Base-by-base conservation (phyloP, 2,329 filamentous ascomycete species). In the Sporothrix phasma region DNA sequence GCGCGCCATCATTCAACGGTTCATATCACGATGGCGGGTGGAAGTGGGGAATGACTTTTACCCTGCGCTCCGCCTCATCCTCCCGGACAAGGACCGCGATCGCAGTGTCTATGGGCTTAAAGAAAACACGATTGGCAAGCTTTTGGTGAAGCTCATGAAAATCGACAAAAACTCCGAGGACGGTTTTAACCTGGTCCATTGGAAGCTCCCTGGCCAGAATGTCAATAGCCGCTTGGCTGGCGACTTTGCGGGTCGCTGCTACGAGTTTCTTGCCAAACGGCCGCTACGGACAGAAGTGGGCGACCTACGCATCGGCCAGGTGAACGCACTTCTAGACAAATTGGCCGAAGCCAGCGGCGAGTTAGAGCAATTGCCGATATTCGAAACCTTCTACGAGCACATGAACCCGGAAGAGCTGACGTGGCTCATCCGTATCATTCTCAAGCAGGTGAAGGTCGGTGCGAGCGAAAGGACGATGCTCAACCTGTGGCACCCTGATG, bases 401-500 rank as follows among this genome's bases (percentile, higher is more conserved):
- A 97, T 97, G 94, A 95, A 95, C 69, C 84, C 94, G 0, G 89
- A 96, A 68, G 94, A 99, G 76, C 77, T 99, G 69, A 88, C 89
- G 78, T 99, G 94, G 94, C 79, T 97, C 63, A 90, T 99, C 67
- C 88, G 93, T 15, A 97, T 99, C 70, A 88, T 99, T 54, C 79
- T 97, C 31, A 89, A 89, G 66, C 89, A 87, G 70, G 86, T 87
- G 83, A 86, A 83, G 70, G 78, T 88, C 3, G 84, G 85, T 15
- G 92, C 92, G 13, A 92, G 91, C 0, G 92, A 97, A 75, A 91
- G 88, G 75, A 97, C 92, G 0, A 84, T 97, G 65, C 83, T 99
- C 63, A 84, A 93, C 70, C 76, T 90, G 29, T 93, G 88, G 88
- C 89, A 94, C 72, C 86, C 86, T 0, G 88, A 93, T 70, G 89